Evolutionary conservation across 2,329 filamentous ascomycete genomes (phyloP), one percentile per base, ranked within the genome.

Genomic region (Corinectria fuckeliana): DNA sequence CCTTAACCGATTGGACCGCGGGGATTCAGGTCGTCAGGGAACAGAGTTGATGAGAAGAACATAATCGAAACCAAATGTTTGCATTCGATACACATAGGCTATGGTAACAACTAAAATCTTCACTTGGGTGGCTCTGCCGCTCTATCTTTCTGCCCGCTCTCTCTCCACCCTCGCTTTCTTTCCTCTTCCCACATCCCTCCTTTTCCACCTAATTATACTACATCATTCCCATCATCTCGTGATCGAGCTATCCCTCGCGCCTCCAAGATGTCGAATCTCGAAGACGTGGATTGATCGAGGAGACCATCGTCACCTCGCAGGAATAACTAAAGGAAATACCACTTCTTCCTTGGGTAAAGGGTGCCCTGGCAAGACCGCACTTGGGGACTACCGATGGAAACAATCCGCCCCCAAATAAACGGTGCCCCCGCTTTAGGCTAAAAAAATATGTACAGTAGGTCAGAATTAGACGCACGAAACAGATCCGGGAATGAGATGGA

Each of bases 341-440:
- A 45, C 13, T 8, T n/a, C 18, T 45, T n/a, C 23, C 23, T 4
- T 18, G 23, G 34, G 6, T 34, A 41, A 28, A 9, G 25, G 30
- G 25, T 5, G 39, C 21, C 13, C 32, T 34, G 47, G 28, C 20
- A 36, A 16, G 8, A 28, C 13, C 23, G n/a, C 9, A 25, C 14
- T 26, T 42, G n/a, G 23, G 41, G 41, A 23, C 41, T n/a, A 18
- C 25, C 30, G 14, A 38, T n/a, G n/a, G 13, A 45, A 47, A 47
- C 10, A 25, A 7, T 13, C 14, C 39, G 53, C 53, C 54, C 55
- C 55, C 49, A 52, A 47, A 21, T 28, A 36, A 41, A 36, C 20
- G 48, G 30, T 23, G 34, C 49, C 9, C 32, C 5, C 11, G 20
- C 20, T 20, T 51, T 26, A 20, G 42, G 36, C 50, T 50, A 42